These are phyloP conservation scores for Penicillium waksmanii DNA, from an alignment of 495 filamentous ascomycete genomes.

Conservation along the genomic window DNA sequence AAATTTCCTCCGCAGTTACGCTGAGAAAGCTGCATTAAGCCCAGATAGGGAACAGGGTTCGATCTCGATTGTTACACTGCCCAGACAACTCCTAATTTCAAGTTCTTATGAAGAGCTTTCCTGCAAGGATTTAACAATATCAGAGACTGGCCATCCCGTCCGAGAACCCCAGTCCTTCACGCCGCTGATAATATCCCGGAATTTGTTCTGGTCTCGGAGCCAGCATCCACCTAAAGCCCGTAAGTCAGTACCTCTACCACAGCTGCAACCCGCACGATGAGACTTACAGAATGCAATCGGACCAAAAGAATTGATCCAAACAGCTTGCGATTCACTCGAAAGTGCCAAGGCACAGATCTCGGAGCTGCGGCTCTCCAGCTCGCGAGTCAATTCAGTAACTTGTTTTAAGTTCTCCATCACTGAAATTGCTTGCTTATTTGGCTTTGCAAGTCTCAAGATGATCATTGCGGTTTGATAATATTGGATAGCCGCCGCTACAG, in stretches of 20 bases:
- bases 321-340: conserved; percentile 36
- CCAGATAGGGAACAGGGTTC: too few species aligned
- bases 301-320: conserved; percentile 43
- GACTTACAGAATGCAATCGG: conserved; percentile 43
- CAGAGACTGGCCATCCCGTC: conserved; percentile 11
- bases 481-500: conserved; percentile 29
- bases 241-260: conserved; percentile 1
- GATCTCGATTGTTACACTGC: too few species aligned
- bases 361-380: conserved; percentile 29
- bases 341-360: conserved; percentile 38
- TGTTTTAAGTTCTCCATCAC: conserved; percentile 15
- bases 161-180: conserved; percentile 14
- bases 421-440: conserved; percentile 1
- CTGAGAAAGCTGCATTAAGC: too few species aligned
- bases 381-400: conserved; percentile 13
- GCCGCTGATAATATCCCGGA: neutral
- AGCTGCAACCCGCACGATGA: neutral
- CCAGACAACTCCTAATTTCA: neutral
- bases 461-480: conserved; percentile 35
- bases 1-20: too few species aligned
- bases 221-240: conserved; percentile 21
- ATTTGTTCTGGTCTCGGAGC: conserved; percentile 18
- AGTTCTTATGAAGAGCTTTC: neutral
- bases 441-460: conserved; percentile 24
- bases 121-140: conserved; percentile 10